Evolutionary conservation across 768 basidiomycete species (phyloP).

Genomic region (Ephemerocybe angulata): DNA sequence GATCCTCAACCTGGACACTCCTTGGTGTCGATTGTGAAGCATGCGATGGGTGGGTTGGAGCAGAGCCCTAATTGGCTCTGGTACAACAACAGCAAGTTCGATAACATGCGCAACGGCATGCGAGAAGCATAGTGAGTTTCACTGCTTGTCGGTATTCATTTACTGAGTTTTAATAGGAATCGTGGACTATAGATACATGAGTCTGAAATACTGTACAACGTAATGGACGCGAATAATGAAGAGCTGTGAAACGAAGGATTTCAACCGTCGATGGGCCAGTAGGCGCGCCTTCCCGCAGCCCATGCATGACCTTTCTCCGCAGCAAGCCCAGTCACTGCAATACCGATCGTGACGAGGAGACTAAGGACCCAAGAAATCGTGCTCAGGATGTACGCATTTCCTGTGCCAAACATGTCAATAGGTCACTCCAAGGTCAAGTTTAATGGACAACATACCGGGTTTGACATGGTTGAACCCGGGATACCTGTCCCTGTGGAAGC

Average conservation of each 20-base stretch:
- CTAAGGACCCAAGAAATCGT: constrained; percentile 59
- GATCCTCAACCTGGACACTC: constrained; percentile 66
- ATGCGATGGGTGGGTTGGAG: constrained; percentile 56
- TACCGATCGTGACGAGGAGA: constrained; percentile 46
- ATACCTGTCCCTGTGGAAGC: constrained; percentile 45
- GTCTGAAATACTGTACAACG: background rate
- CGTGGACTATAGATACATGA: background rate
- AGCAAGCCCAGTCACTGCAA: constrained; percentile 60
- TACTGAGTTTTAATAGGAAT: background rate
- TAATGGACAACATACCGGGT: constrained; percentile 43
- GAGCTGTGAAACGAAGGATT: background rate
- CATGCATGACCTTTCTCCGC: constrained; percentile 61
- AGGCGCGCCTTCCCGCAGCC: constrained; percentile 76
- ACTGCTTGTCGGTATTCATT: background rate
- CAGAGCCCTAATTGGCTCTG: constrained; percentile 71
- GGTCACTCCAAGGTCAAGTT: background rate
- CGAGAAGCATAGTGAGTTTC: background rate
- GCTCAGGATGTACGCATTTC: constrained; percentile 57
- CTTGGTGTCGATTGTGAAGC: constrained; percentile 70
- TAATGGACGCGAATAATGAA: background rate
- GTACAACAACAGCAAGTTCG: constrained; percentile 74
- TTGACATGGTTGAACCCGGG: constrained; percentile 54
- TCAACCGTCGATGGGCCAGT: constrained; percentile 36
- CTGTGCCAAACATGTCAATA: constrained; percentile 28
- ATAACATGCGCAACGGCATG: constrained; percentile 78